These are phyloP conservation scores for Plasmodium knowlesi DNA, from an alignment of 169 alveolate genomes.

Conservation along the genomic window DNA sequence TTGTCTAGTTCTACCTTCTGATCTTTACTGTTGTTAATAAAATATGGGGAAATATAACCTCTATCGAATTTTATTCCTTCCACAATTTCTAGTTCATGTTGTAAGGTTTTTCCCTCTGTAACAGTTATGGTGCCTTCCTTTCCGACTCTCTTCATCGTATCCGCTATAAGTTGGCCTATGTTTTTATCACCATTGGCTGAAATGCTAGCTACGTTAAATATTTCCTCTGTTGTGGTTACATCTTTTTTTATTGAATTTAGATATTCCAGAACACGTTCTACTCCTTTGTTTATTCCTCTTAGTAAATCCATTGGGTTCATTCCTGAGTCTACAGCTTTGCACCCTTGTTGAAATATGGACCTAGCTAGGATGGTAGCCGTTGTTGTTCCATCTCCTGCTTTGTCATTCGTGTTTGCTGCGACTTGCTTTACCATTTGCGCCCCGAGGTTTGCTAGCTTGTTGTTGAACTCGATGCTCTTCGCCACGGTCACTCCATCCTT, in stretches of 20 bases:
- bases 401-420: conserved; percentile 97
- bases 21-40: conserved; percentile 96
- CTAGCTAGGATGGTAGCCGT: conserved; percentile 99
- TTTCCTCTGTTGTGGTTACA: conserved; percentile 85
- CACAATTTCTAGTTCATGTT: conserved; percentile 98
- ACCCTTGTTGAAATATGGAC: conserved; percentile 98
- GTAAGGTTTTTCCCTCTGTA: conserved; percentile 97
- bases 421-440: conserved; percentile 98
- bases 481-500: conserved; percentile 99
- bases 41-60: conserved; percentile 99
- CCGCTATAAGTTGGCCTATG: conserved; percentile 97
- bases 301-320: conserved; percentile 99
- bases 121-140: conserved; percentile 98
- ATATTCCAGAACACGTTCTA: conserved; percentile 81
- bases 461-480: conserved; percentile 95
- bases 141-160: conserved; percentile 98
- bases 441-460: conserved; percentile 96
- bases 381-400: conserved; percentile 99
- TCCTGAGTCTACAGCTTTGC: conserved; percentile 99
- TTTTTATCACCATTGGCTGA: conserved; percentile 98
- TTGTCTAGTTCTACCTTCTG: conserved; percentile 96
- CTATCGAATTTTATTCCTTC: conserved; percentile 98
- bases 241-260: conserved; percentile 84
- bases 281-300: conserved; percentile 90
- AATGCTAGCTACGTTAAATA: conserved; percentile 97